phyloP scores from a whole-genome alignment of 306 rosid species.

The Prunus mume region DNA sequence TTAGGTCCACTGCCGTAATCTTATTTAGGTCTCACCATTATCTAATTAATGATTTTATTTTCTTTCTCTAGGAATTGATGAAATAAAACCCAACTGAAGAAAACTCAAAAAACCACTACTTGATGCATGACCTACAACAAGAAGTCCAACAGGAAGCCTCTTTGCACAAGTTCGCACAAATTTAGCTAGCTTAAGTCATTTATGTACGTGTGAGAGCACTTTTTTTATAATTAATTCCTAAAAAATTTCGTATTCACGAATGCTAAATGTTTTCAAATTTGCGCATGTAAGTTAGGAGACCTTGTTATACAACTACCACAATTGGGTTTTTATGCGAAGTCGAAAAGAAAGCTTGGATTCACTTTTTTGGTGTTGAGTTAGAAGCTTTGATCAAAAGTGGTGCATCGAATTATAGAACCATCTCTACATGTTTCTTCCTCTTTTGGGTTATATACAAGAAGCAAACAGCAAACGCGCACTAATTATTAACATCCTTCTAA shows the following conservation, averaged over 20 bases:
- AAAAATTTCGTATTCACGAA: no score
- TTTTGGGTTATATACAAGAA: background rate
- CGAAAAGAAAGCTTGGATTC: background rate
- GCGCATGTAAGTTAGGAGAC: background rate
- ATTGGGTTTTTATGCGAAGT: background rate
- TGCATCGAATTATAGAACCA: background rate
- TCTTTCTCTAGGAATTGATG: no score
- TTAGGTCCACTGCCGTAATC: constrained; percentile 16
- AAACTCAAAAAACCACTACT: no score
- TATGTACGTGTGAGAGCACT: rapidly evolving
- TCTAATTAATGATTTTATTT: background rate
- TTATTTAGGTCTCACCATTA: background rate
- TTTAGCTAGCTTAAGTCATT: no score
- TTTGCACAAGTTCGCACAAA: no score
- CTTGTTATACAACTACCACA: background rate
- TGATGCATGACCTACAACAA: no score
- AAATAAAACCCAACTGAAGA: no score
- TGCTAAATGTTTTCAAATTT: background rate
- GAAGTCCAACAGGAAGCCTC: no score
- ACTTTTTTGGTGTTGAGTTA: background rate
- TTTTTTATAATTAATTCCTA: no score
- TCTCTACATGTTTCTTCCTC: background rate
- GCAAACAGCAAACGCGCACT: background rate
- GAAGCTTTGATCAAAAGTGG: background rate
- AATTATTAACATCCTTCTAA: background rate